Evolutionary conservation across 2,329 filamentous ascomycete species (phyloP).

Genomic region (Talaromyces sp.): DNA sequence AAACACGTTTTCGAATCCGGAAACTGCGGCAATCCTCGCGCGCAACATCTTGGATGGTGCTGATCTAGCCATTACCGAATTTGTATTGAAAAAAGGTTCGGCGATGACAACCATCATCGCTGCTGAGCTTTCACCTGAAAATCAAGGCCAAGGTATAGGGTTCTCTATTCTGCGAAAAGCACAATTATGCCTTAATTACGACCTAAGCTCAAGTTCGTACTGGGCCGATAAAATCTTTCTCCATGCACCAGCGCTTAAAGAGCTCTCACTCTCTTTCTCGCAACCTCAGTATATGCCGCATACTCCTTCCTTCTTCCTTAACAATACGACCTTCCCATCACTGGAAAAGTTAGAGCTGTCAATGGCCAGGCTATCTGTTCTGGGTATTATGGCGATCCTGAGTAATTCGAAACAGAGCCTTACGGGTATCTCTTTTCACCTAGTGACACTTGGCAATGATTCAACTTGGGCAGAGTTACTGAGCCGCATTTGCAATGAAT

Average conservation of each 20-base stretch:
- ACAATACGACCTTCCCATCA: background rate
- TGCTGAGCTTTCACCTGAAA: background rate
- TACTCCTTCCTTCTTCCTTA: background rate
- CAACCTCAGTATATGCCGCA: background rate
- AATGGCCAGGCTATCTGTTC: background rate
- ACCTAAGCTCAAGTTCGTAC: background rate
- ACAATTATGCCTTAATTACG: background rate
- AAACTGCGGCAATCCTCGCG: background rate
- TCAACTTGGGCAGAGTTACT: background rate
- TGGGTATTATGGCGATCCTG: background rate
- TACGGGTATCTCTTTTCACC: background rate
- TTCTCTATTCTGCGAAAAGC: background rate
- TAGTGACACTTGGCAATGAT: background rate
- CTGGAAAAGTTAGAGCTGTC: background rate
- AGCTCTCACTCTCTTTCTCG: slow-evolving; percentile 7
- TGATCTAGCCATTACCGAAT: background rate
- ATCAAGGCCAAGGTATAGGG: background rate
- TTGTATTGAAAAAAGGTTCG: background rate
- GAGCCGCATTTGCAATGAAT: background rate
- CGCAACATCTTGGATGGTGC: background rate
- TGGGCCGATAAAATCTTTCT: slow-evolving; percentile 1
- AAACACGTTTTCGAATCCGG: background rate
- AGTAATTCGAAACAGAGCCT: background rate
- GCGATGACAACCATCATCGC: background rate
- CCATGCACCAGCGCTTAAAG: slow-evolving; percentile 9